Conservation (phyloP, 2,329 filamentous ascomycete genomes). For the Cercospora sesami region DNA sequence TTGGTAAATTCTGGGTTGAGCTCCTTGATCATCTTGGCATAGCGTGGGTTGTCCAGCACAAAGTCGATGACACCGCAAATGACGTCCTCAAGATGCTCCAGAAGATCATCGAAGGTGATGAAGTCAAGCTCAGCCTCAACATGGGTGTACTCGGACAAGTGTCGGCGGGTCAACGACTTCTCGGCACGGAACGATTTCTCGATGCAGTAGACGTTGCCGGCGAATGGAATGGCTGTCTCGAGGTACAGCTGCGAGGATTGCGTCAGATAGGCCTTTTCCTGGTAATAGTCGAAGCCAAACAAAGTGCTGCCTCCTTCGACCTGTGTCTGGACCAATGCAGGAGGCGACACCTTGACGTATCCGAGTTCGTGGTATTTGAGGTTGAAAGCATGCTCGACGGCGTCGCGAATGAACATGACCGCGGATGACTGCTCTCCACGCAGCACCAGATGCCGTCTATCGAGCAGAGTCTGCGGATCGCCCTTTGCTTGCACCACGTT, state of each 20-base stretch:
- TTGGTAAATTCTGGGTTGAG: conserved; percentile 88
- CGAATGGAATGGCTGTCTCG: conserved; percentile 84
- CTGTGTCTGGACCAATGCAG: conserved; percentile 90
- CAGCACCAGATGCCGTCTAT: conserved; percentile 80
- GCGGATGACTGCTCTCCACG: conserved; percentile 81
- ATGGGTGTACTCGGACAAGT: conserved; percentile 95
- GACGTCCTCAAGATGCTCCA: conserved; percentile 81
- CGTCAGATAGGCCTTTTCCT: conserved; percentile 86
- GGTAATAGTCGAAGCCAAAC: conserved; percentile 87
- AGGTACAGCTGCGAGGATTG: conserved; percentile 98
- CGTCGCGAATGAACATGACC: conserved; percentile 82
- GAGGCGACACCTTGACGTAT: conserved; percentile 81
- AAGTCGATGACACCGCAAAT: conserved; percentile 83
- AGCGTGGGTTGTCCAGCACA: conserved; percentile 70
- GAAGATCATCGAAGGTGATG: conserved; percentile 86
- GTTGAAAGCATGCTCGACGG: conserved; percentile 78
- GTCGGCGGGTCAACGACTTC: conserved; percentile 89
- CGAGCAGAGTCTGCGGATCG: conserved; percentile 71
- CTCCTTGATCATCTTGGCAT: conserved; percentile 71
- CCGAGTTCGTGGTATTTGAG: conserved; percentile 73
- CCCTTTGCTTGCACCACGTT: conserved; percentile 71
- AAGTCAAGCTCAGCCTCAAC: conserved; percentile 96
- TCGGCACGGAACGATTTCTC: conserved; percentile 99
- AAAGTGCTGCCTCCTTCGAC: conserved; percentile 90
- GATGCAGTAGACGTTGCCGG: conserved; percentile 96